phyloP scores from a whole-genome alignment of 495 filamentous ascomycete genomes.

The Penicillium cataractarum region DNA sequence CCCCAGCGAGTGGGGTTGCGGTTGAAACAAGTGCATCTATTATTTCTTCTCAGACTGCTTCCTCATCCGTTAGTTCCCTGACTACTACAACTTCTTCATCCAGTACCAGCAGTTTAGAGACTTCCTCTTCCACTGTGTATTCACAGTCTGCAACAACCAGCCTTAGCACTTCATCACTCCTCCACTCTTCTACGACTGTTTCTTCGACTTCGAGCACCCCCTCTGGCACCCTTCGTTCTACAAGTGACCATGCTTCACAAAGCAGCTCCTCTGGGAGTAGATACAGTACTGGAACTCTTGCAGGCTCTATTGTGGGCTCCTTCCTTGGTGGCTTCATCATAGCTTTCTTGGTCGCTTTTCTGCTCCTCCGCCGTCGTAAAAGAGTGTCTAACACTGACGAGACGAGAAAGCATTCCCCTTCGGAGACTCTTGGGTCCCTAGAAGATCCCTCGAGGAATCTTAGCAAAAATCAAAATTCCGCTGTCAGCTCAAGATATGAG shows the following conservation, averaged over 20 bases:
- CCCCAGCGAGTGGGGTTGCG: not conserved
- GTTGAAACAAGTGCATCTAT: not conserved
- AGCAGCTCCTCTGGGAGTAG: not conserved
- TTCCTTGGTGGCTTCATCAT: constrained; percentile 34
- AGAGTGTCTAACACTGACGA: constrained; percentile 3
- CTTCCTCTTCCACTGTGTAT: not conserved
- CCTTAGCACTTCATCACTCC: not conserved
- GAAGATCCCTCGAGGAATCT: not conserved
- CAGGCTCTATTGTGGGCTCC: constrained; percentile 36
- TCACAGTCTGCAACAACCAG: not conserved
- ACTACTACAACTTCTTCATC: not conserved
- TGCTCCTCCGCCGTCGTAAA: constrained; percentile 27
- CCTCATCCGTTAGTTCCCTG: not conserved
- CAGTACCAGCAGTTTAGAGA: not conserved
- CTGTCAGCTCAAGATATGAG: not conserved
- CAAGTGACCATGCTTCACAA: not conserved
- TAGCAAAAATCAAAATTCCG: not conserved
- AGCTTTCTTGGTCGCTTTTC: constrained; percentile 29
- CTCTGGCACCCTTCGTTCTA: not conserved
- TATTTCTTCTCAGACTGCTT: not conserved
- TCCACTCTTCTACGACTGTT: not conserved
- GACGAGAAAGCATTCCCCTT: not conserved
- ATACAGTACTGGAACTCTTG: constrained; percentile 27
- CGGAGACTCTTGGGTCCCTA: not conserved
- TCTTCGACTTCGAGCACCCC: not conserved